phyloP scores from a whole-genome alignment of 805 yeast species.

The Kodamaea sagamina region DNA sequence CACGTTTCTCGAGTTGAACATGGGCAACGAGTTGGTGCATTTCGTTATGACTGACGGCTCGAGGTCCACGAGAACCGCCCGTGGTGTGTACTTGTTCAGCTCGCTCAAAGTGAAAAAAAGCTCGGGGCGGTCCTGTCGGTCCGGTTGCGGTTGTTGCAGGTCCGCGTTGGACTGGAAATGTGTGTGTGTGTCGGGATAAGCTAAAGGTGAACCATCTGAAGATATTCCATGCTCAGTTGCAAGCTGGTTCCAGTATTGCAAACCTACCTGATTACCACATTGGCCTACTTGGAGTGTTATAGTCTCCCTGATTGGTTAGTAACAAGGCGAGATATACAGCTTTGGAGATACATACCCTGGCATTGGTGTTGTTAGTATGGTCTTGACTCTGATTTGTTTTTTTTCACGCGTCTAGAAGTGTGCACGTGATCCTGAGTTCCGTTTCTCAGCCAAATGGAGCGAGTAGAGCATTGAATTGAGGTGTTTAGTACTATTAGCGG shows the following conservation, averaged over 20 bases:
- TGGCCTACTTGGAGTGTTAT: constrained; percentile 81
- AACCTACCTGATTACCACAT: constrained; percentile 96
- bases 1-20: constrained; percentile 82
- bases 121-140: constrained; percentile 71
- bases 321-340: neutral
- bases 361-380: constrained; percentile 16
- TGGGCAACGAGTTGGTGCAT: constrained; percentile 51
- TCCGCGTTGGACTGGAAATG: constrained; percentile 14
- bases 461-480: no score
- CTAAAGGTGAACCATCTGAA: constrained; percentile 58
- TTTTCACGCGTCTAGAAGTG: constrained; percentile 15
- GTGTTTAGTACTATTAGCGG: no score
- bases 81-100: constrained; percentile 78
- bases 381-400: neutral
- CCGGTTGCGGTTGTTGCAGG: constrained; percentile 14
- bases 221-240: constrained; percentile 83
- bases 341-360: constrained; percentile 27
- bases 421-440: constrained; percentile 8
- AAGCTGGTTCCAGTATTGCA: constrained; percentile 88
- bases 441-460: no score
- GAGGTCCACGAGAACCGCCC: constrained; percentile 81
- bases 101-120: constrained; percentile 80
- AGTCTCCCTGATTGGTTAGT: constrained; percentile 52
- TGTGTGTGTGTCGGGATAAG: constrained; percentile 28
- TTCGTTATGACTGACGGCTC: constrained; percentile 87